phyloP scores from a whole-genome alignment of 148 eudicot species.

The Cornus suecica region DNA sequence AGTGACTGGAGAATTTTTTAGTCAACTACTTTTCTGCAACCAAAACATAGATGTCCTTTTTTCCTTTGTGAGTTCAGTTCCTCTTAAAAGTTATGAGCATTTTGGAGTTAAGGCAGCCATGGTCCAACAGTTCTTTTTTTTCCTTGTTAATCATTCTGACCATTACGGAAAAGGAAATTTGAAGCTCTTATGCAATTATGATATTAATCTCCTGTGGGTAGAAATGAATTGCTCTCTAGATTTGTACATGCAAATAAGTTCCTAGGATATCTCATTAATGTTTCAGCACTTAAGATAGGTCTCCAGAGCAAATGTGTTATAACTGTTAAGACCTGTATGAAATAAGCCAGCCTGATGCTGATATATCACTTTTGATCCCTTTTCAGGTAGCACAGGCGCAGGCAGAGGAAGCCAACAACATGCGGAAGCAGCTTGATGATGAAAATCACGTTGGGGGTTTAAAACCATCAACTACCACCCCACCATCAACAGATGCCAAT shows the following conservation, averaged over 20 bases:
- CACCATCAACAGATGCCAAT: conserved; percentile 22
- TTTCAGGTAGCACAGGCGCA: conserved; percentile 85
- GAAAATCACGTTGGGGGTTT: conserved; percentile 46
- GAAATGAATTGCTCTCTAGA: not conserved
- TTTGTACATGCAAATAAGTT: not conserved
- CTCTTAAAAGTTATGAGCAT: too few relatives aligned
- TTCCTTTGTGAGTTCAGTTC: too few relatives aligned
- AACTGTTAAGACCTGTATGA: not conserved
- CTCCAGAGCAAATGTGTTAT: not conserved
- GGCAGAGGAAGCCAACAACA: conserved; percentile 58
- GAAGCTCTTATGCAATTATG: too few relatives aligned
- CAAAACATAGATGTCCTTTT: too few relatives aligned
- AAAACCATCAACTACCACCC: conserved; percentile 26
- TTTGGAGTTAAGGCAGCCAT: too few relatives aligned
- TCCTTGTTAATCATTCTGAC: not conserved
- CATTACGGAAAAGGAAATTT: too few relatives aligned
- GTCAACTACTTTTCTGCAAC: too few relatives aligned
- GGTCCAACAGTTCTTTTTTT: too few relatives aligned
- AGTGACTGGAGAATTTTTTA: too few relatives aligned
- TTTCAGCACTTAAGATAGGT: not conserved
- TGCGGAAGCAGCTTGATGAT: conserved; percentile 65
- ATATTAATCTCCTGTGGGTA: too few relatives aligned
- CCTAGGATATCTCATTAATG: not conserved
- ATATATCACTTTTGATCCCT: not conserved
- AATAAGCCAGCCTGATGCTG: conserved; percentile 1